A percentile compares a stretch with the other conserved stretches of the same genome.
Conservation (phyloP, 345 rosid genomes). For the Microcos paniculata region DNA sequence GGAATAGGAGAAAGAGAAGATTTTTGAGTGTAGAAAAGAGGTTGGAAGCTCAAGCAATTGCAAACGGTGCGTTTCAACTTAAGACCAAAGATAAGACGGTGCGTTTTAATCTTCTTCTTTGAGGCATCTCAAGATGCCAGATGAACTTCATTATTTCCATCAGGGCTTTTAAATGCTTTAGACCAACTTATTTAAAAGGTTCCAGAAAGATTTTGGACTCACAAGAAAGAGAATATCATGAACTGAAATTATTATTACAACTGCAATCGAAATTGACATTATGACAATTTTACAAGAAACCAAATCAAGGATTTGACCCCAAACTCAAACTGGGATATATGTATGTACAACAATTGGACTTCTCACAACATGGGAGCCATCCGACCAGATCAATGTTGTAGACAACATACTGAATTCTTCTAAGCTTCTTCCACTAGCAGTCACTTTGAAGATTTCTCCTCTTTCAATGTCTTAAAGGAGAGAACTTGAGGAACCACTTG, state of each 20-base stretch:
- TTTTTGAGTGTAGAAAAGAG: not conserved
- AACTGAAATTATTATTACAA: no score
- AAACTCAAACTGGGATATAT: not conserved
- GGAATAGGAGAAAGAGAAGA: not conserved
- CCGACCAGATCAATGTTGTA: slow-evolving; percentile 8
- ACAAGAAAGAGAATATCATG: no score
- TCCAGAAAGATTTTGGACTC: no score
- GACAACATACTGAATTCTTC: not conserved
- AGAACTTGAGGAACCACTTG: slow-evolving; percentile 41
- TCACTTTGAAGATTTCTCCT: slow-evolving; percentile 44
- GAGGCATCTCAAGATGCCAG: no score
- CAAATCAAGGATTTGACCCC: no score
- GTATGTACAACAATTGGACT: slow-evolving; percentile 17
- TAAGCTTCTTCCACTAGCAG: slow-evolving; percentile 20
- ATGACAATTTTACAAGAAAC: no score
- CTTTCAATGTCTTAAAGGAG: slow-evolving; percentile 26
- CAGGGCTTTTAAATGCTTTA: no score
- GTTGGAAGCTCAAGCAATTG: not conserved
- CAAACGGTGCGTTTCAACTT: not conserved
- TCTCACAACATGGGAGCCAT: not conserved
- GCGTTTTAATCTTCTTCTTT: no score
- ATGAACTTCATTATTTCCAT: no score
- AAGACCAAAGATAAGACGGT: no score
- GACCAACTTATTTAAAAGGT: no score
- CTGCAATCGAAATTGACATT: no score